Evolutionary conservation across 768 basidiomycete genomes (phyloP).

Genomic region (Artomyces pyxidatus): DNA sequence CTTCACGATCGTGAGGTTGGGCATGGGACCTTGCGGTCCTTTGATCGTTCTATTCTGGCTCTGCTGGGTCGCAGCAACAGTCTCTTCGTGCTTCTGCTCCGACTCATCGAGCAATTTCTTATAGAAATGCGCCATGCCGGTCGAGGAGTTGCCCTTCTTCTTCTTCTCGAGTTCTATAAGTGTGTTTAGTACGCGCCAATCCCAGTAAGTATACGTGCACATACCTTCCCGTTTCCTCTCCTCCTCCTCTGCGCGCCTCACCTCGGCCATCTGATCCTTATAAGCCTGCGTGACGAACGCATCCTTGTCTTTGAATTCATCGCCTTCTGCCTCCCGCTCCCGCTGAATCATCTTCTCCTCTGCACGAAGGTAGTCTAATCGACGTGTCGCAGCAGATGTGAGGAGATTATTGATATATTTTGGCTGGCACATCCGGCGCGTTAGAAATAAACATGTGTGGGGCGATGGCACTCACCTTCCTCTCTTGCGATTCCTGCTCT

Average conservation of each 20-base stretch:
- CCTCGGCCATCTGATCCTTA: slow-evolving; percentile 91
- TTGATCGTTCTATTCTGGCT: slow-evolving; percentile 42
- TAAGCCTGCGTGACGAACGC: slow-evolving; percentile 97
- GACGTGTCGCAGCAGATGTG: slow-evolving; percentile 74
- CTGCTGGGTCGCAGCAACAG: slow-evolving; percentile 62
- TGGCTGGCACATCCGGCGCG: slow-evolving; percentile 41
- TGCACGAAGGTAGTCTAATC: slow-evolving; percentile 82
- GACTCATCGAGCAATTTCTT: slow-evolving; percentile 69
- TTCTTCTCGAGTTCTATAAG: slow-evolving; percentile 47
- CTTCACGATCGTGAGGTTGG: slow-evolving; percentile 70
- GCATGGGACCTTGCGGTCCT: slow-evolving; percentile 55
- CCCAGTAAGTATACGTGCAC: slow-evolving; percentile 17
- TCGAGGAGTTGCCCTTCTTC: slow-evolving; percentile 44
- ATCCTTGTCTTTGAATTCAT: slow-evolving; percentile 90
- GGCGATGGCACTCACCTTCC: slow-evolving; percentile 77
- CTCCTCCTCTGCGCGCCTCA: slow-evolving; percentile 86
- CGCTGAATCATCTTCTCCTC: slow-evolving; percentile 97
- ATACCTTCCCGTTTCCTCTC: slow-evolving; percentile 83
- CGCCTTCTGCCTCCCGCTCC: slow-evolving; percentile 89
- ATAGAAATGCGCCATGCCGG: slow-evolving; percentile 85
- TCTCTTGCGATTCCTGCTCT: slow-evolving; percentile 64
- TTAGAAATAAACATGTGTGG: background rate
- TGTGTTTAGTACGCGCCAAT: background rate
- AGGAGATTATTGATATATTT: slow-evolving; percentile 87
- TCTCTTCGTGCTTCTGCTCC: slow-evolving; percentile 77